Percentiles rank a stretch among this genome's conserved stretches.
phyloP scores from a whole-genome alignment of 176 grass and related monocot genomes.

The Hyparrhenia diplandra region DNA sequence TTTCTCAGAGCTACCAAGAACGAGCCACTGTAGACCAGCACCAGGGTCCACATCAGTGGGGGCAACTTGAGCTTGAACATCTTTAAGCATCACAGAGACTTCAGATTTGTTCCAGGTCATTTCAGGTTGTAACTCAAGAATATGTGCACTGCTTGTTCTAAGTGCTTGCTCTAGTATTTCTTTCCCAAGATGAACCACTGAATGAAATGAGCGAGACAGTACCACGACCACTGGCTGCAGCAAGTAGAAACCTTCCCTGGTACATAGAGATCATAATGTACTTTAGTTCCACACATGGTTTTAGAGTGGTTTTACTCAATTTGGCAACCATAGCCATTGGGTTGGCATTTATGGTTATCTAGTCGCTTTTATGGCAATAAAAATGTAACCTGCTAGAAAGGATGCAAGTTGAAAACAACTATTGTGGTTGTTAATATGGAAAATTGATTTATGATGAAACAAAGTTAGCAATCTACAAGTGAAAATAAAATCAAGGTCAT shows the following conservation, averaged over 20 bases:
- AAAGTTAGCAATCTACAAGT: background rate
- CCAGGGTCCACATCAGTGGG: conserved; percentile 97
- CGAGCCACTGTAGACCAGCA: conserved; percentile 97
- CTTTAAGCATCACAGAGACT: conserved; percentile 82
- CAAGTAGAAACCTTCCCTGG: conserved; percentile 98
- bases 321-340: background rate
- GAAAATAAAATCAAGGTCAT: background rate
- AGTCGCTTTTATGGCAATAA: background rate
- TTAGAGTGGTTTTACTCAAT: background rate
- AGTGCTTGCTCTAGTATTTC: conserved; percentile 93
- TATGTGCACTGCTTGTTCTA: conserved; percentile 62
- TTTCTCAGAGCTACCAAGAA: conserved; percentile 79
- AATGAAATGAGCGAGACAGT: conserved; percentile 90
- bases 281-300: conserved; percentile 16
- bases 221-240: conserved; percentile 90
- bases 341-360: background rate
- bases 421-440: background rate
- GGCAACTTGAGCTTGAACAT: conserved; percentile 99
- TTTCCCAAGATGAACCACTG: conserved; percentile 92
- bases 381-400: background rate
- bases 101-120: conserved; percentile 91
- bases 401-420: background rate
- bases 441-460: background rate
- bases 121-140: conserved; percentile 79
- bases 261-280: conserved; percentile 7